Percentiles rank a stretch among this genome's conserved stretches.
Evolutionary conservation across 1,284 basidiomycete species (phyloP).

Genomic region (Mycosarcoma mackinlayi): DNA sequence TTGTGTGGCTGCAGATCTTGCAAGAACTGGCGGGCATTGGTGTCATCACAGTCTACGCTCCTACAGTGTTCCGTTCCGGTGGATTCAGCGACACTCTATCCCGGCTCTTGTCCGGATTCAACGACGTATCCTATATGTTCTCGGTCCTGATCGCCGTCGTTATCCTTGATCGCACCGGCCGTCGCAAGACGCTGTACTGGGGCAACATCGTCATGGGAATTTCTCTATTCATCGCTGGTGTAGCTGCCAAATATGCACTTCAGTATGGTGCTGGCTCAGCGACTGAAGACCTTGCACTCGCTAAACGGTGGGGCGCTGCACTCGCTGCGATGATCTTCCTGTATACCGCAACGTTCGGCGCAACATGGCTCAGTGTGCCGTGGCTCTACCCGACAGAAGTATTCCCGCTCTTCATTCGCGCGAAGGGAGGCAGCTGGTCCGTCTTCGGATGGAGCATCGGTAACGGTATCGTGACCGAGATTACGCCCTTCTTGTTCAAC

Average conservation of each 20-base stretch:
- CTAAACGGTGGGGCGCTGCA: constrained; percentile 31
- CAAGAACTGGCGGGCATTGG: constrained; percentile 33
- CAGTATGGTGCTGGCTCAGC: constrained; percentile 25
- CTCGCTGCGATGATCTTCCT: constrained; percentile 38
- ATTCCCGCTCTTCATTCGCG: constrained; percentile 33
- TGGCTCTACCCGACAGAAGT: constrained; percentile 39
- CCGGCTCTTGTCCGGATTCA: constrained; percentile 28
- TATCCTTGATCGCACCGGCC: constrained; percentile 19
- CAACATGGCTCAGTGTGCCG: constrained; percentile 15
- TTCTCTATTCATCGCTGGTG: constrained; percentile 24
- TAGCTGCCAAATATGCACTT: constrained; percentile 30
- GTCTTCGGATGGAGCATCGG: constrained; percentile 33
- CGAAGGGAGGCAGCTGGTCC: constrained; percentile 28
- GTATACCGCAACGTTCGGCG: constrained; percentile 29
- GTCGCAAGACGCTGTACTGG: constrained; percentile 21
- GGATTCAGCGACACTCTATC: constrained; percentile 29
- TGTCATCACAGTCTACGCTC: constrained; percentile 33
- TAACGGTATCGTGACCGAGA: constrained; percentile 36
- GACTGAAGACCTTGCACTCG: constrained; percentile 12
- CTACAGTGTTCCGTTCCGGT: constrained; percentile 32
- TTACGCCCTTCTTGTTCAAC: constrained; percentile 38
- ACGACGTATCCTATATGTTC: constrained; percentile 39
- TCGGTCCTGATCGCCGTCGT: constrained; percentile 29
- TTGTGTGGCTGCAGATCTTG: constrained; percentile 31
- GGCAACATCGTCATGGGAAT: constrained; percentile 35